Evolutionary conservation across 2,329 filamentous ascomycete species (phyloP), one percentile per base, ranked within the genome.

Genomic region (Fusarium temperatum): DNA sequence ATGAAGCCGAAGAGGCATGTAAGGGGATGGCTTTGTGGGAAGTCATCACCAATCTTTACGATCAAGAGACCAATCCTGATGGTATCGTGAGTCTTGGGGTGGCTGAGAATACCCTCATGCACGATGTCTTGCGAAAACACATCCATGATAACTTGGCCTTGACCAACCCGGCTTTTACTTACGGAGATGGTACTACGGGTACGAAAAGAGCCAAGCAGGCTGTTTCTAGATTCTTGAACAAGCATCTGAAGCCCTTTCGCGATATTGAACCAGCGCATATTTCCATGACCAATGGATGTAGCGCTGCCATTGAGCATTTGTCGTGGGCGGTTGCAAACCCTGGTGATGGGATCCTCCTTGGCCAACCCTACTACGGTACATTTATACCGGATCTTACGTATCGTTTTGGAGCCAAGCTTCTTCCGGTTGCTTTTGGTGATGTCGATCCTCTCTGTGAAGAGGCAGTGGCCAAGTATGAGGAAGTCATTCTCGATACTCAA

Each of bases 51-150:
- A 81, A 89, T 68, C 77, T 84, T 11, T 89, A 83, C 81, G 73
- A 86, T 60, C 81, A 83, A 1, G 54, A 75, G 8, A 72, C 77
- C 8, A 86, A 86, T 58, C 83, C 84, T 0, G 72, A 78, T 20
- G 87, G 87, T 32, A 87, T 84, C 67, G 79, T 88, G 38, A 87
- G 84, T 65, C 81, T 89, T 1, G 87, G 87, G 2, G 81, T 89
- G 3, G 87, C 87, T 11, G 87, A 89, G 76, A 89, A 89, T 74
- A 78, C 79, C 2, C 82, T 89, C 47, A 87, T 89, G 86, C 87
- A 88, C 63, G 74, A 82, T 24, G 75, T 81, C 7, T 81, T 89
- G 7, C 77, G 82, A 5, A 74, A 83, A 26, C 85, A 85, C 65
- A 80, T 85, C 36, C 84, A 86, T 72, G 72, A 74, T 6, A 83